Percentiles rank a stretch among this genome's conserved stretches.
These are phyloP conservation scores for Phytophthora constricta DNA, from an alignment of 352 stramenopile genomes.

Conservation along the genomic window DNA sequence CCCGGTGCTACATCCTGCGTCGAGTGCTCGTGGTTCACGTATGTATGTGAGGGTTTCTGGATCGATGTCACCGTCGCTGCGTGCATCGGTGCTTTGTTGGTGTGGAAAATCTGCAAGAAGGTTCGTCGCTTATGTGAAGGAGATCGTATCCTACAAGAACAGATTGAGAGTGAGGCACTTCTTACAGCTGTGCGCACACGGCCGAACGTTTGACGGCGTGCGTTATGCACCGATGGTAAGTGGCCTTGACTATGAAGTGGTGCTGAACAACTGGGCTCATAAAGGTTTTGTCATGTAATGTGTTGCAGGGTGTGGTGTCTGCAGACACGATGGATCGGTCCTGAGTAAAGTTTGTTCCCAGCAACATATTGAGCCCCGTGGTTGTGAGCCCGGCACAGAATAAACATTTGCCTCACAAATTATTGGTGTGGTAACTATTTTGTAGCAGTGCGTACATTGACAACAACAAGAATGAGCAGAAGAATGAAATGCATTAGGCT, in stretches of 20 bases:
- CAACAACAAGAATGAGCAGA: too few species aligned
- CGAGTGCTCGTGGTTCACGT: constrained; percentile 59
- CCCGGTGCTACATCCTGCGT: constrained; percentile 46
- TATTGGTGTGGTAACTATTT: too few species aligned
- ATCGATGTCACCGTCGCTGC: constrained; percentile 46
- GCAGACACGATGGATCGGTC: constrained; percentile 33
- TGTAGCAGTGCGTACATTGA: too few species aligned
- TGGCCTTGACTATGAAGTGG: constrained; percentile 2
- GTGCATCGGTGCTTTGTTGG: constrained; percentile 23
- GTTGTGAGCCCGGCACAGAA: too few species aligned
- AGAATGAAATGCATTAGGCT: too few species aligned
- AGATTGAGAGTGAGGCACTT: constrained; percentile 51
- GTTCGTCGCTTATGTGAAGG: constrained; percentile 38
- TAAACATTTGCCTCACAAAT: too few species aligned
- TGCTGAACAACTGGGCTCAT: too few species aligned
- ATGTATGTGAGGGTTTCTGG: constrained; percentile 65
- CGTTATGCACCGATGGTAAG: constrained; percentile 56
- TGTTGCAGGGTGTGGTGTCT: constrained; percentile 37
- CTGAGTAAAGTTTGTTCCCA: background rate
- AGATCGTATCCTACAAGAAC: constrained; percentile 36
- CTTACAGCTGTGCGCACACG: constrained; percentile 59
- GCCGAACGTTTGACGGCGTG: constrained; percentile 42
- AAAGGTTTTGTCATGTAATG: background rate
- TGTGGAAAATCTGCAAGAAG: constrained; percentile 38
- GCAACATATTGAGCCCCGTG: constrained; percentile 6